Evolutionary conservation across 306 rosid genomes (phyloP).

Genomic region (Glycine latifolia): DNA sequence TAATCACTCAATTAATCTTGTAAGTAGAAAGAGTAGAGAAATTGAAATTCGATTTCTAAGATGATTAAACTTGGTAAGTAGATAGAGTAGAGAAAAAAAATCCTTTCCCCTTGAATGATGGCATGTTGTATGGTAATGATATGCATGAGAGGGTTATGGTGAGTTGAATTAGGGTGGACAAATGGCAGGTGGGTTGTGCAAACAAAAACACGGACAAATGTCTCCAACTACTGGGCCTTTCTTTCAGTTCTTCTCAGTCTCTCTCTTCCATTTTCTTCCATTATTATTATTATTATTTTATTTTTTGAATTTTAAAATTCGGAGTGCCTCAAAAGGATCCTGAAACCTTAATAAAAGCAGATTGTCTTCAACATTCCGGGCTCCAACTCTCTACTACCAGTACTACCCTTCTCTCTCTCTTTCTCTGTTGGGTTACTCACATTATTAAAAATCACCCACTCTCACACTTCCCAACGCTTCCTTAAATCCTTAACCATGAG

Average conservation of each 20-base stretch:
- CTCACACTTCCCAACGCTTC: neutral
- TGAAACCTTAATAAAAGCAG: constrained; percentile 68
- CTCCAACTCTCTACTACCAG: constrained; percentile 15
- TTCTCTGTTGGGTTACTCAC: constrained; percentile 44
- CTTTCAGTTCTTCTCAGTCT: constrained; percentile 51
- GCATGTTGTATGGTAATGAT: neutral
- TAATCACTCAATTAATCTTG: too few species aligned
- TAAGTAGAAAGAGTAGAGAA: too few species aligned
- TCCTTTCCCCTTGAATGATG: neutral
- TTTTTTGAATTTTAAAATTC: neutral
- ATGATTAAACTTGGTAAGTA: too few species aligned
- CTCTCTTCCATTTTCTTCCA: neutral
- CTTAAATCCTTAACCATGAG: constrained; percentile 39
- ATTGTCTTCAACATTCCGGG: constrained; percentile 68
- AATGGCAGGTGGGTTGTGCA: constrained; percentile 55
- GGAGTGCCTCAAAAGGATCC: constrained; percentile 51
- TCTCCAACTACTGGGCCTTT: constrained; percentile 64
- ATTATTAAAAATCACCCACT: neutral
- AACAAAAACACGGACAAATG: constrained; percentile 54
- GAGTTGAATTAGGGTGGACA: constrained; percentile 42
- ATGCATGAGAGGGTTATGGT: too few species aligned
- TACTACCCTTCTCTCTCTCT: neutral
- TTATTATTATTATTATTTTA: neutral
- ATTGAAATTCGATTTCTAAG: too few species aligned
- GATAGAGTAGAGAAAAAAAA: too few species aligned